Evolutionary conservation across 2,329 filamentous ascomycete genomes (phyloP).

Genomic region (Keithomyces neogunnii): DNA sequence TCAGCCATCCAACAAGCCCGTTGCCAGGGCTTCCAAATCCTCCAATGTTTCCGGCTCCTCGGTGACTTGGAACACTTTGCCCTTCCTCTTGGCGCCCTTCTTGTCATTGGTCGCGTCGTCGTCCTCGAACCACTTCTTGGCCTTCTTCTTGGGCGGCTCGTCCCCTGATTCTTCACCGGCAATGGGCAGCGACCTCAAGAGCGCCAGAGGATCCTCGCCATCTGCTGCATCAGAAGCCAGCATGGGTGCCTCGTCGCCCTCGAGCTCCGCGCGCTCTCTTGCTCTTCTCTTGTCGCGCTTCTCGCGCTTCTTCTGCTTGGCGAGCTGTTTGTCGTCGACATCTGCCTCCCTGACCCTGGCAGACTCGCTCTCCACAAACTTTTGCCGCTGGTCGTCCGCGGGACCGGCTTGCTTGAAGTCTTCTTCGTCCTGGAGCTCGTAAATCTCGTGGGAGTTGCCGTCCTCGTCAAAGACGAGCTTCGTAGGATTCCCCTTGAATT

Average conservation of each 20-base stretch:
- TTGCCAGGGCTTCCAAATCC: constrained; percentile 69
- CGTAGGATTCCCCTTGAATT: constrained; percentile 77
- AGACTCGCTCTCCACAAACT: constrained; percentile 70
- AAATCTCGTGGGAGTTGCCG: constrained; percentile 73
- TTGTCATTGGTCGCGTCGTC: constrained; percentile 46
- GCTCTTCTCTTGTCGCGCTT: constrained; percentile 69
- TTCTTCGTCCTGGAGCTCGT: constrained; percentile 80
- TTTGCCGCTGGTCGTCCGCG: constrained; percentile 65
- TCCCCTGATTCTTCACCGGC: constrained; percentile 22
- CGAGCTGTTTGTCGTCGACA: constrained; percentile 71
- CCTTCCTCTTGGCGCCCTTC: constrained; percentile 29
- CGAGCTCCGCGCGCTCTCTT: constrained; percentile 40
- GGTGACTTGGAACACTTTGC: constrained; percentile 51
- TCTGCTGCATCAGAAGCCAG: constrained; percentile 30
- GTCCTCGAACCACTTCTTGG: constrained; percentile 74
- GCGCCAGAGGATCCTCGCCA: constrained; percentile 43
- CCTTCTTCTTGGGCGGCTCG: constrained; percentile 42
- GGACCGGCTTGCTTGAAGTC: constrained; percentile 68
- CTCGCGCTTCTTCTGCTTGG: constrained; percentile 68
- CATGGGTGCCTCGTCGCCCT: constrained; percentile 20
- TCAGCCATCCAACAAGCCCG: constrained; percentile 54
- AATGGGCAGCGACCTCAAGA: constrained; percentile 50
- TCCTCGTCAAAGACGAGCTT: constrained; percentile 92
- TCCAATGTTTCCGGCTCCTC: constrained; percentile 71
- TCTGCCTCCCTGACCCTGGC: constrained; percentile 67